Evolutionary conservation across 768 basidiomycete species (phyloP).

Genomic region (Leccinum aurantiacum): DNA sequence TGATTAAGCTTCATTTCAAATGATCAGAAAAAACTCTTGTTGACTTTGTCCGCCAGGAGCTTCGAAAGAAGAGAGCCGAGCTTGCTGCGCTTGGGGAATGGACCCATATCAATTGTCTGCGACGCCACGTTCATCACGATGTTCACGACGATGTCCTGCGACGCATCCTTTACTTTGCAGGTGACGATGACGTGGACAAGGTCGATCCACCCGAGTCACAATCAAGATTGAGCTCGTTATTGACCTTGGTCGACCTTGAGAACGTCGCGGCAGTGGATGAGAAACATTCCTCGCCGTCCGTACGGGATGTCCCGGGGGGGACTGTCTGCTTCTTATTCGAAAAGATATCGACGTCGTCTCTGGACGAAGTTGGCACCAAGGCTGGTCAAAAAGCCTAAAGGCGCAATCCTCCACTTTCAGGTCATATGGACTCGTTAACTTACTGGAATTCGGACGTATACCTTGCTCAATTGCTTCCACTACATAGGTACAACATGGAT

Average conservation of each 20-base stretch:
- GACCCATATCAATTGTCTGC: slow-evolving; percentile 80
- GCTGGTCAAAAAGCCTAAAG: slow-evolving; percentile 4
- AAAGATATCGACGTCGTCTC: slow-evolving; percentile 39
- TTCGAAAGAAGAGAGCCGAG: slow-evolving; percentile 64
- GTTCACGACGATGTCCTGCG: slow-evolving; percentile 69
- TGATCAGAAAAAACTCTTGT: neutral
- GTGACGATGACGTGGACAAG: slow-evolving; percentile 14
- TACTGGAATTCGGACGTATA: neutral
- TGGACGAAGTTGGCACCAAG: slow-evolving; percentile 6
- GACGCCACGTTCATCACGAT: slow-evolving; percentile 40
- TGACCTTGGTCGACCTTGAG: slow-evolving; percentile 49
- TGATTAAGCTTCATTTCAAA: slow-evolving; percentile 30
- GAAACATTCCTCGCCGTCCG: slow-evolving; percentile 34
- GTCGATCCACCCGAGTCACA: slow-evolving; percentile 16
- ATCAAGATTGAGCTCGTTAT: slow-evolving; percentile 34
- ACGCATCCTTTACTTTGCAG: slow-evolving; percentile 37
- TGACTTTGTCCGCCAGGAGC: slow-evolving; percentile 43
- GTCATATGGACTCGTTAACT: neutral
- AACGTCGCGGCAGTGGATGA: slow-evolving; percentile 42
- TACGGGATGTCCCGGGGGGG: slow-evolving; percentile 58
- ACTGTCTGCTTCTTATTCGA: slow-evolving; percentile 79
- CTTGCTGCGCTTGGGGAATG: slow-evolving; percentile 77
- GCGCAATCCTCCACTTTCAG: neutral
- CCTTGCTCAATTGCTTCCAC: neutral
- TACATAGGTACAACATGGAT: slow-evolving; percentile 6